These are phyloP conservation scores for Licmophora abbreviata DNA, from an alignment of 108 stramenopile genomes.

Conservation along the genomic window DNA sequence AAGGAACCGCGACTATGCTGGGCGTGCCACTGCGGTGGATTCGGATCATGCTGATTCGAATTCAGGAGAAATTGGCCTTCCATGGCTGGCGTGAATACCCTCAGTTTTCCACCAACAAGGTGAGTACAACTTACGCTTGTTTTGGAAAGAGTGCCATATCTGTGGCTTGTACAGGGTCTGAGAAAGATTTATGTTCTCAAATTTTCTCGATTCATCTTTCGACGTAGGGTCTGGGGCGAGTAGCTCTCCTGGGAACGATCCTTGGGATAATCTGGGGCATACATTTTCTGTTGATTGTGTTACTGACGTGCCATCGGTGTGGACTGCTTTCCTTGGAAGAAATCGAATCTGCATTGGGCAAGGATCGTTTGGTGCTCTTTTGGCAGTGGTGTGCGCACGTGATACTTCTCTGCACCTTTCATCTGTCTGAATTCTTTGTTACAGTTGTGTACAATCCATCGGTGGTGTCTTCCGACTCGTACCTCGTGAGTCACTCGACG, in stretches of 20 bases:
- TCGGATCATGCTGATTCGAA: constrained; percentile 7
- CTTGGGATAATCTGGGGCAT: constrained; percentile 41
- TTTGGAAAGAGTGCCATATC: no score
- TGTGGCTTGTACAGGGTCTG: no score
- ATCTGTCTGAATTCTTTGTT: constrained; percentile 76
- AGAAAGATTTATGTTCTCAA: no score
- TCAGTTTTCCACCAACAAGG: constrained; percentile 27
- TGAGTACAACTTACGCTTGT: no score
- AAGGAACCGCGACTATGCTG: no score
- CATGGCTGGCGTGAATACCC: constrained; percentile 47
- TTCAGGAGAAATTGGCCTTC: constrained; percentile 55
- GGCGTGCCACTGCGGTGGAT: constrained; percentile 14
- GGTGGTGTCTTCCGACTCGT: constrained; percentile 69
- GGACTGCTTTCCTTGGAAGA: constrained; percentile 2
- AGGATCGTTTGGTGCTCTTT: constrained; percentile 1
- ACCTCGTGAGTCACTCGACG: constrained; percentile 86
- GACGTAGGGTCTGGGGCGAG: constrained; percentile 29
- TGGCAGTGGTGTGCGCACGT: constrained; percentile 70
- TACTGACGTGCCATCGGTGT: constrained; percentile 7
- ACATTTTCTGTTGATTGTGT: constrained; percentile 19
- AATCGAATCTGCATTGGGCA: constrained; percentile 2
- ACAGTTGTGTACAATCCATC: constrained; percentile 71
- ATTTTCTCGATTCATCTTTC: no score
- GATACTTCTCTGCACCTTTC: constrained; percentile 58
- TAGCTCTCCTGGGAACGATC: constrained; percentile 31